Conservation (phyloP, 2,329 filamentous ascomycete genomes). For the Penicillium sp. region DNA sequence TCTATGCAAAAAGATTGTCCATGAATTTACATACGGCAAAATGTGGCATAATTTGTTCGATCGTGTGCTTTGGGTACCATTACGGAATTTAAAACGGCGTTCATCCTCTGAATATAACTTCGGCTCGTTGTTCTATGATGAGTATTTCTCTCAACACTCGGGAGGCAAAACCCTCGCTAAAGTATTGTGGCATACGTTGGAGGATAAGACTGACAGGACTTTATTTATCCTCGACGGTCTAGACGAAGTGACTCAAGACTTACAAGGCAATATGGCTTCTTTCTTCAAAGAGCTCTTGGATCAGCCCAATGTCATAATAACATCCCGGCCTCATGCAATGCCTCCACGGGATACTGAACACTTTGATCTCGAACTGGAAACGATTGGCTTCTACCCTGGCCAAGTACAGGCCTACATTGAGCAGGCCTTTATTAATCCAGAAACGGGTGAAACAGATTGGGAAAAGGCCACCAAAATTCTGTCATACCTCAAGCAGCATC, state of each 20-base stretch:
- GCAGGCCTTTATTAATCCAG: conserved; percentile 16
- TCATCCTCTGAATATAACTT: conserved; percentile 19
- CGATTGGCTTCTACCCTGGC: conserved; percentile 35
- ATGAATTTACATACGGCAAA: conserved; percentile 25
- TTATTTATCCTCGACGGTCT: conserved; percentile 1
- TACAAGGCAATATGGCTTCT: conserved; percentile 11
- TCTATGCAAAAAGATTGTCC: conserved; percentile 39
- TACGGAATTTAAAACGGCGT: conserved; percentile 30
- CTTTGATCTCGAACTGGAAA: conserved; percentile 37
- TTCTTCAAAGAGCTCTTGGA: conserved; percentile 31
- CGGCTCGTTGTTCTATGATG: conserved; percentile 22
- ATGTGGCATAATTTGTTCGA: conserved; percentile 30
- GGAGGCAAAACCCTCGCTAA: conserved; percentile 15
- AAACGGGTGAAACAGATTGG: conserved; percentile 4
- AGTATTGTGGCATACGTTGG: conserved; percentile 4
- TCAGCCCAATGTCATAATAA: conserved; percentile 38
- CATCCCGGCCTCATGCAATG: conserved; percentile 32
- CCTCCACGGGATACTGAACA: conserved; percentile 11
- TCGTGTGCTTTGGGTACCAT: conserved; percentile 38
- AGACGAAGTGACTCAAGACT: neutral
- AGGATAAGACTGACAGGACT: neutral
- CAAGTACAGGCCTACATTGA: conserved; percentile 33
- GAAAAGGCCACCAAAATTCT: conserved; percentile 22
- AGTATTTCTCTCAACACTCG: conserved; percentile 24
- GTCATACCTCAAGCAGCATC: conserved; percentile 30